Percentiles rank a stretch among this genome's conserved stretches.
Evolutionary conservation across 371 early-diverging fungal genomes (phyloP).

Genomic region (Mucor piriformis): DNA sequence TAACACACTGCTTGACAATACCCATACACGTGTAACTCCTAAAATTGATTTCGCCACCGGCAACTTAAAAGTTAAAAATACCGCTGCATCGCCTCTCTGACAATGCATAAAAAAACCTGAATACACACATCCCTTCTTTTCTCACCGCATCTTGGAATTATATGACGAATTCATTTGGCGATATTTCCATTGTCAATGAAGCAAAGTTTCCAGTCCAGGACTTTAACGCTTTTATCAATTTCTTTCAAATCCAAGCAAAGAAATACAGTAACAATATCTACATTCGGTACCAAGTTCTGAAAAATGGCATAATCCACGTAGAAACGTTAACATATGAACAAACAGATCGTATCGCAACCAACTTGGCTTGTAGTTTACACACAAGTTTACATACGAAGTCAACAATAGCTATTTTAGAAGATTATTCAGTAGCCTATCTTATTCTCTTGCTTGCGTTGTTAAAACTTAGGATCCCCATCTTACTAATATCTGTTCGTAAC

Average conservation of each 20-base stretch:
- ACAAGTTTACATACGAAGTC: neutral
- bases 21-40: too few relatives aligned
- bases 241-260: neutral
- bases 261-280: neutral
- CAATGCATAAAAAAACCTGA: too few relatives aligned
- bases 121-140: too few relatives aligned
- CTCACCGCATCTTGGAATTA: neutral
- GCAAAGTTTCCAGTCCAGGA: neutral
- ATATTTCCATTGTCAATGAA: neutral
- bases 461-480: slow-evolving; percentile 21
- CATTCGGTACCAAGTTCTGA: neutral
- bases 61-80: too few relatives aligned
- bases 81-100: too few relatives aligned
- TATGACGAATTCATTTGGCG: neutral
- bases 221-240: neutral
- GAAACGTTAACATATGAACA: slow-evolving; percentile 31
- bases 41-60: too few relatives aligned
- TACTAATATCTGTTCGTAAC: slow-evolving; percentile 38
- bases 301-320: neutral
- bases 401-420: slow-evolving; percentile 20
- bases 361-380: slow-evolving; percentile 29
- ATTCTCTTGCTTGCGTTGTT: slow-evolving; percentile 27
- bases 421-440: slow-evolving; percentile 25
- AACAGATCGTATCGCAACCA: slow-evolving; percentile 26
- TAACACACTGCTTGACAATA: too few relatives aligned